These are phyloP conservation scores for Leccinum broughii DNA, from an alignment of 768 basidiomycete genomes.

Conservation along the genomic window DNA sequence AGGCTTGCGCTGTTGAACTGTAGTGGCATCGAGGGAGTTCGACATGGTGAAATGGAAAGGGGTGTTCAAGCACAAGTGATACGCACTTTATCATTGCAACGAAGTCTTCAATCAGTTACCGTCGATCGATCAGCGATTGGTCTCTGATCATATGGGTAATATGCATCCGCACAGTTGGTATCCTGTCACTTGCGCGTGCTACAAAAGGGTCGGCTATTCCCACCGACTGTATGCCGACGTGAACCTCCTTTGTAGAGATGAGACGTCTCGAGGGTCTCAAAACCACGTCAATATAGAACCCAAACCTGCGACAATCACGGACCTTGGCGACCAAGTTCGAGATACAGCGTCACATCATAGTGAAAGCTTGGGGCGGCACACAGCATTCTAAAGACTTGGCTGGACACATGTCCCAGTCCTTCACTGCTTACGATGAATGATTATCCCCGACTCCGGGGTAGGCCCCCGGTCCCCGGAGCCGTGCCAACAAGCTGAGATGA, in stretches of 20 bases:
- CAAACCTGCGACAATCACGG: background rate
- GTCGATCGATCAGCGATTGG: background rate
- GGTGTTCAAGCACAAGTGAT: background rate
- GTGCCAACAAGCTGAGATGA: background rate
- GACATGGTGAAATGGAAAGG: conserved; percentile 12
- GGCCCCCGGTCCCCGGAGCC: background rate
- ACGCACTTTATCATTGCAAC: conserved; percentile 13
- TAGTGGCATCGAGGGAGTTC: background rate
- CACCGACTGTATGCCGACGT: background rate
- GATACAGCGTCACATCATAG: background rate
- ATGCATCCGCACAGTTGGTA: conserved; percentile 5
- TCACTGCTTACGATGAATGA: background rate
- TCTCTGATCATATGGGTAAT: background rate
- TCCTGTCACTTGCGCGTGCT: conserved; percentile 5
- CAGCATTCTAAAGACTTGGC: background rate
- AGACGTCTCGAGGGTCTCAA: background rate
- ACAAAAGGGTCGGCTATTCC: background rate
- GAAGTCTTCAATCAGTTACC: background rate
- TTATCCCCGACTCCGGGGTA: background rate
- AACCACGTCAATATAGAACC: conserved; percentile 1
- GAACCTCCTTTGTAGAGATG: background rate
- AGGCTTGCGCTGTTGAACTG: conserved; percentile 14
- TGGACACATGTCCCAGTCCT: background rate
- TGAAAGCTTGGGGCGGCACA: background rate
- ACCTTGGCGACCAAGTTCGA: background rate